These are phyloP conservation scores for Aspergillus felis DNA, from an alignment of 2,329 filamentous ascomycete species.

Conservation along the genomic window DNA sequence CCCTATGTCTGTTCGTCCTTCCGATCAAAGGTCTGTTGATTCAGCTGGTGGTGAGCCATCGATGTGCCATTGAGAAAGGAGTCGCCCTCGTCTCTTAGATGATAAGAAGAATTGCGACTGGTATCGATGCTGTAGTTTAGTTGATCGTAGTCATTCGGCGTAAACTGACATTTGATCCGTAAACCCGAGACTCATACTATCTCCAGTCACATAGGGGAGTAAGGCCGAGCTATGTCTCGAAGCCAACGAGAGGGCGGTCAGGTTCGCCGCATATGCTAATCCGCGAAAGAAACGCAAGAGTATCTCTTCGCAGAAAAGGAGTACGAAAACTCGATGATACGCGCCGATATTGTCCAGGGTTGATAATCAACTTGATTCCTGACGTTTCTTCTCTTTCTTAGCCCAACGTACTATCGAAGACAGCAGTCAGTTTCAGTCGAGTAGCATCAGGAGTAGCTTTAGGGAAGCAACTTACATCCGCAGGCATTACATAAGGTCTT, in stretches of 20 bases:
- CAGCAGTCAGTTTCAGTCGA: background rate
- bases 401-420: slow-evolving; percentile 51
- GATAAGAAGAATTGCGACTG: background rate
- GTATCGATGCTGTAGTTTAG: background rate
- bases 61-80: background rate
- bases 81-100: background rate
- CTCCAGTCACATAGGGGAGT: background rate
- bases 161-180: background rate
- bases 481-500: slow-evolving; percentile 97
- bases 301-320: slow-evolving; percentile 13
- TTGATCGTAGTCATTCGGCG: background rate
- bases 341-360: background rate
- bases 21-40: background rate
- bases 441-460: background rate
- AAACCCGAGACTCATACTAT: background rate
- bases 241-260: background rate
- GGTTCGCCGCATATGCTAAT: background rate
- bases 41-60: background rate
- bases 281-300: slow-evolving; percentile 4
- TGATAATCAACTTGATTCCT: slow-evolving; percentile 20
- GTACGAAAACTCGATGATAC: background rate
- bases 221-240: background rate
- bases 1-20: background rate
- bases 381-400: slow-evolving; percentile 72
- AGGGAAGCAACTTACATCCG: slow-evolving; percentile 57